Base-by-base conservation (phyloP, 2,329 filamentous ascomycete genomes). In the Colletotrichum sp. region DNA sequence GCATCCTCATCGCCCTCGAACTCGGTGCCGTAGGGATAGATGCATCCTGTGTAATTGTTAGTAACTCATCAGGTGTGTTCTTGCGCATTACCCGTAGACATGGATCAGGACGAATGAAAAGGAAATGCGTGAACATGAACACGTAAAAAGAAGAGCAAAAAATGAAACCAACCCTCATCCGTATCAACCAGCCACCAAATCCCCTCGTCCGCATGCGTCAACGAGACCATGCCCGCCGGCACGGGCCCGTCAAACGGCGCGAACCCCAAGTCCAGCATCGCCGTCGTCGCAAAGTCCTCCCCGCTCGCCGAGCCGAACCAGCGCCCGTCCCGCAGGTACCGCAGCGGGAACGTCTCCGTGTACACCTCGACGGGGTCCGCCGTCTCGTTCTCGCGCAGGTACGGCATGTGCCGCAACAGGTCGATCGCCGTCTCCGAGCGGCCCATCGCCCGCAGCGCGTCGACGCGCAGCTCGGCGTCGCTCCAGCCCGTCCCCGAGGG, bases 381-480 rank as follows among this genome's bases (percentile, higher is more conserved):
- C 15, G 65, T 34, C n/a, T 75, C 74, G 65, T 68, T 73, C 48
- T 75, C 74, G 59, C 57, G 72, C 36, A 75, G 71, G 55, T 75
- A 77, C 39, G 75, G 75, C 4, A 77, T 34, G 63, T 71, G 72
- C 34, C 75, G 71, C 52, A 77, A 57, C 36, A 77, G 67, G 36
- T 77, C 75, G 28, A 77, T 64, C 24, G 67, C 75, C 18, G 61
- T 36, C 63, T 77, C 75, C 32, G 72, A 77, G 55, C 75, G 75
- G 72, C 75, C 72, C 75, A 77, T 74, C 67, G 72, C 72, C 67
- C 75, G 75, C 72, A 77, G 75, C 15, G 67, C 72, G 61, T 77
- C 75, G 55, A 77, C 71, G 63, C 66, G 66, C 55, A 77, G 71
- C 61, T 77, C 66, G 28, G 66, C 30, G 57, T 77, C 75, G 72